phyloP scores from a whole-genome alignment of 169 alveolate species.

The Plasmodium malariae region DNA sequence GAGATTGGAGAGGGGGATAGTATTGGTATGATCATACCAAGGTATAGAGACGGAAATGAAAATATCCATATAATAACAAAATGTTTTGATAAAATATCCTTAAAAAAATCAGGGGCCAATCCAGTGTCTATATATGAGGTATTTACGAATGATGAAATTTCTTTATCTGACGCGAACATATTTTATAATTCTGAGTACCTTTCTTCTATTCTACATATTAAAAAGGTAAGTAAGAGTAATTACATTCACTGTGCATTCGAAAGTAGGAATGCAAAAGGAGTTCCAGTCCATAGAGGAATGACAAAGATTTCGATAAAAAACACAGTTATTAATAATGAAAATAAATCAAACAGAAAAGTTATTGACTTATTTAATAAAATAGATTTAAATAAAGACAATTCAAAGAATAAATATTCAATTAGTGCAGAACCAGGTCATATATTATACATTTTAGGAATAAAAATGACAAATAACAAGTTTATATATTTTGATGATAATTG shows the following conservation, averaged over 20 bases:
- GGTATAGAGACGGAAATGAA: constrained; percentile 37
- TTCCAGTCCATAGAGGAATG: constrained; percentile 34
- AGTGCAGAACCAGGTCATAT: constrained; percentile 30
- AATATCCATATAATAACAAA: constrained; percentile 28
- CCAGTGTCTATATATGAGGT: constrained; percentile 39
- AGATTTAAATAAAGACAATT: constrained; percentile 15
- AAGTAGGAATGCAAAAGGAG: constrained; percentile 15
- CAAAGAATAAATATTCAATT: constrained; percentile 13
- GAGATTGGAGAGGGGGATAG: constrained; percentile 43
- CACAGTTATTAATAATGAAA: neutral
- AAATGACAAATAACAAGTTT: neutral
- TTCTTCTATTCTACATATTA: constrained; percentile 41
- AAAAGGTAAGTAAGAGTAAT: constrained; percentile 15
- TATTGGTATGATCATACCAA: constrained; percentile 57
- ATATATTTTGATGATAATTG: constrained; percentile 29
- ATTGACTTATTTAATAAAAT: constrained; percentile 46
- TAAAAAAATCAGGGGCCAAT: constrained; percentile 23
- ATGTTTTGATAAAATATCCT: constrained; percentile 51
- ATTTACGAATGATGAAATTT: constrained; percentile 27
- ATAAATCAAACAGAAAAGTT: neutral
- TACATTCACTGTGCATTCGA: constrained; percentile 36
- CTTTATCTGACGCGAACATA: neutral
- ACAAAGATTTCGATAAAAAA: constrained; percentile 39
- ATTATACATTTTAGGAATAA: constrained; percentile 30
- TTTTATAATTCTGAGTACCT: constrained; percentile 18